phyloP scores from a whole-genome alignment of 2,329 filamentous ascomycete genomes.

The Diaporthe humulicola region DNA sequence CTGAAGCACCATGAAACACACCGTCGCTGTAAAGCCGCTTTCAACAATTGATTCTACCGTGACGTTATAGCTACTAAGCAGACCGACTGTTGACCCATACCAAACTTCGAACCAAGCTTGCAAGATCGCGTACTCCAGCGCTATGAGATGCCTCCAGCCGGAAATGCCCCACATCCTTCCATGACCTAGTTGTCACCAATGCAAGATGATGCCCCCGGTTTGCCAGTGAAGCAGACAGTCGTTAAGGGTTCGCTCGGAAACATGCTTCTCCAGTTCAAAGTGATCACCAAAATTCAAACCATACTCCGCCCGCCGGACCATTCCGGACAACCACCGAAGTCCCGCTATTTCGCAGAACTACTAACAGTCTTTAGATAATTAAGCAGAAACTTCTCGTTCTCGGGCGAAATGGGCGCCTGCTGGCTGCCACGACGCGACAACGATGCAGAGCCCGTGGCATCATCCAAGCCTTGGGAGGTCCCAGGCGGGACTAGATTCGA shows the following conservation, averaged over 20 bases:
- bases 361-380: constrained; percentile 39
- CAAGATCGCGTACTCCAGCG: constrained; percentile 29
- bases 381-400: constrained; percentile 40
- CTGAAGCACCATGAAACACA: background rate
- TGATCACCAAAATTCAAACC: background rate
- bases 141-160: constrained; percentile 30
- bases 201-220: background rate
- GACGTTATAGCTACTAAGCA: background rate
- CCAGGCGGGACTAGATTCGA: constrained; percentile 10
- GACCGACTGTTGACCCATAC: background rate
- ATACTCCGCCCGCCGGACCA: background rate
- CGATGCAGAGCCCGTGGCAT: background rate
- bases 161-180: constrained; percentile 17
- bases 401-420: constrained; percentile 37
- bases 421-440: constrained; percentile 34
- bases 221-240: background rate
- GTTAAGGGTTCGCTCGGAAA: background rate
- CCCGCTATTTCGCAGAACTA: constrained; percentile 30
- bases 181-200: background rate
- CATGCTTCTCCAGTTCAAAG: background rate
- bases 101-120: constrained; percentile 6
- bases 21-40: background rate
- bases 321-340: background rate
- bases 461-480: constrained; percentile 31
- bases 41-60: constrained; percentile 1